These are phyloP conservation scores for Yamadazyma triangularis DNA, from an alignment of 1,139 yeast genomes.

Conservation along the genomic window DNA sequence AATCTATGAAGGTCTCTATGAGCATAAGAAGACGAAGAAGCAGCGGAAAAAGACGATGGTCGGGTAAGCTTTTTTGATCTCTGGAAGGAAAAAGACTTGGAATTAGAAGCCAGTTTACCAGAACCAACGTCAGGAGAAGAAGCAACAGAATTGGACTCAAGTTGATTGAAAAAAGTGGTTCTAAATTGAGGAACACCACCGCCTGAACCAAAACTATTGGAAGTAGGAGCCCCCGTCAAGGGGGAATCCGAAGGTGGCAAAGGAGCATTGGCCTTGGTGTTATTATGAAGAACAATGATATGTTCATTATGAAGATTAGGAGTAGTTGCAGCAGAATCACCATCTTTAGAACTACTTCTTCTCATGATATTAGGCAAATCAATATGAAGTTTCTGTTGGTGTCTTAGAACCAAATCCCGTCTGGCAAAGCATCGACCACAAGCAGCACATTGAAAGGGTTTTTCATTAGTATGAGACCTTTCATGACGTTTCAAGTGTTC, in stretches of 20 bases:
- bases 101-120: neutral
- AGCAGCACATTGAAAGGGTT: slow-evolving; percentile 68
- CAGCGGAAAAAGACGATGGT: slow-evolving; percentile 81
- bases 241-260: slow-evolving; percentile 20
- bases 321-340: neutral
- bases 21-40: slow-evolving; percentile 67
- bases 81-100: slow-evolving; percentile 4
- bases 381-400: slow-evolving; percentile 40
- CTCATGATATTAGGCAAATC: slow-evolving; percentile 21
- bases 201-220: slow-evolving; percentile 11
- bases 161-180: slow-evolving; percentile 17
- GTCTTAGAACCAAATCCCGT: slow-evolving; percentile 44
- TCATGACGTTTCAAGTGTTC: slow-evolving; percentile 95
- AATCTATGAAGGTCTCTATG: neutral
- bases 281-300: slow-evolving; percentile 40
- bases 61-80: slow-evolving; percentile 23
- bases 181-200: slow-evolving; percentile 16
- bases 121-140: neutral
- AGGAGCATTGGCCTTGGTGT: slow-evolving; percentile 43
- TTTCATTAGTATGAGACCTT: slow-evolving; percentile 92
- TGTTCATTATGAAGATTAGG: slow-evolving; percentile 25
- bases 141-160: neutral
- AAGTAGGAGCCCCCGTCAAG: neutral
- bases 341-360: slow-evolving; percentile 13
- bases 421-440: slow-evolving; percentile 50